Evolutionary conservation across 2,329 filamentous ascomycete genomes (phyloP), one percentile per base, ranked within the genome.

Genomic region (Ustulina deusta): DNA sequence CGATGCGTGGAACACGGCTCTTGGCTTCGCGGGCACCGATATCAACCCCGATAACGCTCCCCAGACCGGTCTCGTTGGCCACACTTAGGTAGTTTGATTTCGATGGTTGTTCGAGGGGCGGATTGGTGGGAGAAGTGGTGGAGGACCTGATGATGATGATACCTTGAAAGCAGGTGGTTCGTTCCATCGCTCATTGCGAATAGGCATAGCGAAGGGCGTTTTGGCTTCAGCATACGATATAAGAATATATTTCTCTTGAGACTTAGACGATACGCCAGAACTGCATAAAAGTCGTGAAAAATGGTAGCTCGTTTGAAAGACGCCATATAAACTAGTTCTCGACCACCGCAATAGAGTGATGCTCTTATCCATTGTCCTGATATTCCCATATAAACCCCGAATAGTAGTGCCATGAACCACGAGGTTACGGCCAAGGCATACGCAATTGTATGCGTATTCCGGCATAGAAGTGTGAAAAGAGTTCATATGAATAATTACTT

Each of bases 31-130:
- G 1, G 80, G 79, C 46, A 70, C 75, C 40, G 71, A 81, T 71
- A 79, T 78, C 73, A 81, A 80, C 78, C 79, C 79, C 20, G 79
- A 80, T 63, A 78, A 79, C 42, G 79, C 79, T 10, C 79, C 79
- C 52, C 65, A 80, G 76, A 48, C 73, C 10, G 79, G 79, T 2
- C 78, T 81, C 20, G 70, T 81, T 38, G 79, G 79, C 56, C 79
- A 80, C 76, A 77, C 78, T 22, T 52, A 61, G 56, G 29, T 20
- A 6, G 17, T 29, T 17, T 29, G 29, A 20, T 44, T 34, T 34
- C 0, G 15, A n/a, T 61, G 11, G 2, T 25, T 54, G 22, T 17
- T 36, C 17, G 20, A 32, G 25, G 20, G 2, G 4, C 1, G 9
- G 27, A 9, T 48, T 54, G 17, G 20, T 36, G 32, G 13, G 10